Evolutionary conservation across 1,139 yeast genomes (phyloP), one percentile per base, ranked within the genome.

Genomic region (Hemisphaericaspora xylanilytica): DNA sequence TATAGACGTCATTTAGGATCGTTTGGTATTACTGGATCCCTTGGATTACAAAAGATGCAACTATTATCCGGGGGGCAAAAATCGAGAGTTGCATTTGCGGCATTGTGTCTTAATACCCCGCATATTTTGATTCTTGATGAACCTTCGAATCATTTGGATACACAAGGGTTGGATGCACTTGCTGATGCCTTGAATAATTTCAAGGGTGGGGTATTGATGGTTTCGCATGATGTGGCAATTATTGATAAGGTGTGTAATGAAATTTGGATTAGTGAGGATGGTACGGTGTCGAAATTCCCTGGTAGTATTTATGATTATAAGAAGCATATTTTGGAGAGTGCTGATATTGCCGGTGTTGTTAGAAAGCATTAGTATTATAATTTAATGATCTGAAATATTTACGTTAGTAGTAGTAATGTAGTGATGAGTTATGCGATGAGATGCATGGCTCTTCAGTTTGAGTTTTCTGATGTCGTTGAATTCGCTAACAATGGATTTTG

Each of bases 81-180:
- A 61, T 89, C 97, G 28, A 81, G 98, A 69, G 98, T 92, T 32
- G 97, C 97, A 0, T 92, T 92, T 67, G 97, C 98, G 10, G 92
- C 96, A 15, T 73, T 92, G 49, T 89, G 97, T 65, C 72, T 92
- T 55, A 78, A 78, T 48, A 85, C 84, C 48, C 98, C 98, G n/a
- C 98, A 92, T 59, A 81, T 92, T 34, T 73, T 92, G 53, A 80
- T 92, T 58, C 72, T 92, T 51, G 99, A 92, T 72, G 99, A 94
- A 75, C 99, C 99, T 65, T 88, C 97, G 9, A 92, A 92, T 69
- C 99, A 92, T 65, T 80, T 92, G 77, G 99, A 92, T 83, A 90
- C 96, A 12, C 86, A 95, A 37, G 98, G 97, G 78, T 73, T 92
- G 56, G 98, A 92, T 63, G 97, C 98, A 0, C 74, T 92, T 48